A percentile compares a stretch with the other conserved stretches of the same genome.
Evolutionary conservation across 306 rosid genomes (phyloP).

Genomic region (Acacia acuminata): DNA sequence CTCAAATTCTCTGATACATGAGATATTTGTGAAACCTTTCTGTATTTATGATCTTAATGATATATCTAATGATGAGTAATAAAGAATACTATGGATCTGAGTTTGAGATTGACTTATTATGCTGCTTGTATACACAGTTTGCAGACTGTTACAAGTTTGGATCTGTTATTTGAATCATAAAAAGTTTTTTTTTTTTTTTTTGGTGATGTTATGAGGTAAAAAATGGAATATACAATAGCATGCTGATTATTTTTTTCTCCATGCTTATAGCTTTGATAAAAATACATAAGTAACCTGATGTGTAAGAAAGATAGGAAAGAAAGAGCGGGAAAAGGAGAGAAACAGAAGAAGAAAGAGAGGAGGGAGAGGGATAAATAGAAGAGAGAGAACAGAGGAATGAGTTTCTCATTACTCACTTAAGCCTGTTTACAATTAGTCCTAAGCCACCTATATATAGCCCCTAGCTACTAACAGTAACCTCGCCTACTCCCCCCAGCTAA

Average conservation of each 20-base stretch:
- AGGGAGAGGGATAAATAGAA: not conserved
- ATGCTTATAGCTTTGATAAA: not conserved
- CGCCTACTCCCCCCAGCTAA: not conserved
- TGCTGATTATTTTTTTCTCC: constrained; percentile 24
- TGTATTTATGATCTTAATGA: not conserved
- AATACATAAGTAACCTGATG: not conserved
- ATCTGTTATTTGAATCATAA: not conserved
- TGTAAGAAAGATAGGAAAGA: not conserved
- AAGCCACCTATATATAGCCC: not conserved
- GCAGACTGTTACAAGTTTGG: constrained; percentile 4
- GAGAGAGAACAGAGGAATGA: not conserved
- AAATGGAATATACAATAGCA: not conserved
- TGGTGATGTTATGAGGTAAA: constrained; percentile 12
- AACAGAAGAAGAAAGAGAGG: not conserved
- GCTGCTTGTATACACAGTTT: not conserved
- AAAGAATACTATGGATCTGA: not conserved
- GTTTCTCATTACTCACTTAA: not conserved
- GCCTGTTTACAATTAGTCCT: not conserved
- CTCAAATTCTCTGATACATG: not conserved
- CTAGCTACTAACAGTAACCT: not conserved
- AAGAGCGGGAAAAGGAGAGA: not conserved
- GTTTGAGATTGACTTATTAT: constrained; percentile 1
- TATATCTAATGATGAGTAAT: constrained; percentile 20
- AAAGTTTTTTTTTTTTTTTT: not conserved
- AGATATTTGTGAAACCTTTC: not conserved